These are phyloP conservation scores for Ustilago loliicola DNA, from an alignment of 1,284 basidiomycete genomes.

Conservation along the genomic window DNA sequence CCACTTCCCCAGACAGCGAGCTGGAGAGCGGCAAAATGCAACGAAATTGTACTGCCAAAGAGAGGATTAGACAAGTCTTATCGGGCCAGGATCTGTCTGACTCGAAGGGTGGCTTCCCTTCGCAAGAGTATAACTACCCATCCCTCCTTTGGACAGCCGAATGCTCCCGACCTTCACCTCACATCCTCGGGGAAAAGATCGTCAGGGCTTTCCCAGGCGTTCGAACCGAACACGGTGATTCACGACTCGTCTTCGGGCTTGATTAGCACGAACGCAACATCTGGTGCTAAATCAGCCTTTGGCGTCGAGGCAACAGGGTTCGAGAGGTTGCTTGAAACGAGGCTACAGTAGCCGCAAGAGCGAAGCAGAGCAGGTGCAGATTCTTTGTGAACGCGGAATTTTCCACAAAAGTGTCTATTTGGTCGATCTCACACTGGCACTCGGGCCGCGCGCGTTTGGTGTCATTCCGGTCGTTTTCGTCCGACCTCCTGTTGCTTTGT, in stretches of 20 bases:
- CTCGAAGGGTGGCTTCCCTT: conserved; percentile 13
- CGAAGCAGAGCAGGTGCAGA: neutral
- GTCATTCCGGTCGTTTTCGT: conserved; percentile 18
- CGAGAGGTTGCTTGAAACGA: neutral
- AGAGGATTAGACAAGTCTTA: neutral
- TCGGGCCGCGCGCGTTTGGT: conserved; percentile 4
- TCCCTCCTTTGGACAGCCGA: neutral
- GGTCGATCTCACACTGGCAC: neutral
- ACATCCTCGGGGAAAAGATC: neutral
- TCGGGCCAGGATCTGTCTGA: conserved; percentile 6
- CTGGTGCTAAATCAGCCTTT: neutral
- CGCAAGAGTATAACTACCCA: neutral
- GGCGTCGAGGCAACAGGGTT: neutral
- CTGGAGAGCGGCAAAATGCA: neutral
- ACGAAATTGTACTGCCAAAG: neutral
- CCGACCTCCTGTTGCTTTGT: conserved; percentile 5
- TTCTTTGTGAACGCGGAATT: neutral
- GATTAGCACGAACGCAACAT: neutral
- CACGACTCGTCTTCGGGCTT: neutral
- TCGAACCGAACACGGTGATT: neutral
- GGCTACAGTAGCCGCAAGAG: neutral
- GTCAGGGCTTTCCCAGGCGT: neutral
- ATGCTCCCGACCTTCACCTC: neutral
- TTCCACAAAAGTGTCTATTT: neutral
- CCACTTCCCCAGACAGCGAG: neutral